Base-by-base conservation (phyloP, 2,329 filamentous ascomycete genomes). In the Neoscytalidium dimidiatum region DNA sequence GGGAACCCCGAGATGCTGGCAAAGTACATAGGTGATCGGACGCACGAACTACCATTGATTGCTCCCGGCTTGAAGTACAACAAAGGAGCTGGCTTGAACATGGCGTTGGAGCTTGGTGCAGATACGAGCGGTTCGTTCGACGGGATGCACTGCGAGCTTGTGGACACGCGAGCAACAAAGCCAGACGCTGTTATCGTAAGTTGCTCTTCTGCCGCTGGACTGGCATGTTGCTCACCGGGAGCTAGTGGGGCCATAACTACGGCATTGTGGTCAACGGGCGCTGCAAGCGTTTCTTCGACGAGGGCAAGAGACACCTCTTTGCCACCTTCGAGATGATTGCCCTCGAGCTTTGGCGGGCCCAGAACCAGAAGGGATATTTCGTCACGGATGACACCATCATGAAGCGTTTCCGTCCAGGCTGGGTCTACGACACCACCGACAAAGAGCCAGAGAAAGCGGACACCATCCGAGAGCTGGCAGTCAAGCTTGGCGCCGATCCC, bases 311-410 rank as follows among this genome's bases (percentile, higher is more conserved):
- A 44, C 74, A 80, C 65, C 75, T 81, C 14, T 81, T 81, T 66
- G 77, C 78, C 5, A 80, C 78, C 1, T 80, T 80, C 66, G 78
- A 81, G 68, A 77, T 78, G 75, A 78, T 79, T 38, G 78, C 78
- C 3, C 71, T 79, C 5, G 72, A 80, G 64, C 74, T 75, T 49
- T 80, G 78, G 78, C 70, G 74, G 51, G 74, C 79, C 60, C 77
- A 80, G 31, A 75, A 80, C 63, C 73, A 77, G 65, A 77, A 76
- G 53, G 78, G 75, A 51, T 80, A 75, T 69, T 80, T 80, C 69
- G 69, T 80, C 64, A 79, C 78, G 8, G 78, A 80, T 65, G 71
- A 74, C 21, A 71, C 71, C 9, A 79, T 80, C 69, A 78, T 79
- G 78, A 71, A 79, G 41, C 71, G 74, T 3, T 80, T 80, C 73